Base-by-base conservation (phyloP, 2,329 filamentous ascomycete genomes). In the Drechslerella stenobrocha region DNA sequence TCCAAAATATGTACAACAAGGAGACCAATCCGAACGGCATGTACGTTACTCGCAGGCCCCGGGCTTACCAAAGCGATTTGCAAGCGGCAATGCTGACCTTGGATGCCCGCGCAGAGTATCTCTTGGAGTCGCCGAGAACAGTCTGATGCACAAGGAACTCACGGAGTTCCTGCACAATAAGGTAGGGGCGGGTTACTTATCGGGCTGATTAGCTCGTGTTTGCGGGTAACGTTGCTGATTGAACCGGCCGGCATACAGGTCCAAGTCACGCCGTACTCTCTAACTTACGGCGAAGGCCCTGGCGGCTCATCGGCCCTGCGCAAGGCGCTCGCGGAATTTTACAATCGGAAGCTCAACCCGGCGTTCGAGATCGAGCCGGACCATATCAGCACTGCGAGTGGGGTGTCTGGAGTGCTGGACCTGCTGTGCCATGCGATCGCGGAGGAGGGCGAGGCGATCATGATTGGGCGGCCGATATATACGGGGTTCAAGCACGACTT, bases 121-220 rank as follows among this genome's bases (percentile, higher is more conserved):
- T 20, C 56, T 72, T 11, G 71, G 71, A 15, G 57, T 72, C 11
- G 71, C 71, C 20, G 70, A 72, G 48, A 72, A 72, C 35, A 63
- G 37, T 46, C 61, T 70, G n/a, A 70, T 70, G 63, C 61, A 69
- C 23, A n/a, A 42, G 6, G 70, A 71, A 23, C 47, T 71, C 22
- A 28, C 45, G 20, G 60, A 70, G 18, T 71, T 57, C 45, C 46
- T 70, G 9, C 59, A 57, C 32, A 52, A 71, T 34, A 71, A 61
- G 11, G 70, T 71, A 63, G n/a, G n/a, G n/a, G n/a, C 26, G 34
- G 2, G 8, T 18, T 60, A 44, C 28, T 13, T 2, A 28, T 22
- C 3, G 28, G 11, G 6, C 6, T 9, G 23, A 32, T 20, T 20
- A 2, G 8, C 15, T 47, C 23, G 8, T 37, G 11, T 30, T 5